Evolutionary conservation across 495 filamentous ascomycete species (phyloP).

Genomic region (Tuber umbilicatum): DNA sequence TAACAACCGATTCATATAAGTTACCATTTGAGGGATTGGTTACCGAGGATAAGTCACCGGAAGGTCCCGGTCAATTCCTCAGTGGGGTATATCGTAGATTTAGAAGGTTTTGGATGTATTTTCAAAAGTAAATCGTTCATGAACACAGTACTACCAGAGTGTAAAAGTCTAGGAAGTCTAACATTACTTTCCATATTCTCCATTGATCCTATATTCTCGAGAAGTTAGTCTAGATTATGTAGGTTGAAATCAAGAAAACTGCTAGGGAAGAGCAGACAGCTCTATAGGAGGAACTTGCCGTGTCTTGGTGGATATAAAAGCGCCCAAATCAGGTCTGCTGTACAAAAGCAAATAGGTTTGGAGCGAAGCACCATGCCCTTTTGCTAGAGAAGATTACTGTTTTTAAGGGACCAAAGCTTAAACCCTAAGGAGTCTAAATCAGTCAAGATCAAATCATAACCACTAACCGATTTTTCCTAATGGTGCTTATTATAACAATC

Average conservation of each 20-base stretch:
- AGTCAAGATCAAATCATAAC: not conserved
- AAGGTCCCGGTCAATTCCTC: not conserved
- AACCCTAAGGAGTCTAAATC: not conserved
- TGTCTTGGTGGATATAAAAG: not conserved
- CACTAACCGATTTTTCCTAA: not conserved
- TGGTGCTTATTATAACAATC: not conserved
- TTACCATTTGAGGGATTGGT: not conserved
- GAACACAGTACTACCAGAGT: not conserved
- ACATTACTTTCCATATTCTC: not conserved
- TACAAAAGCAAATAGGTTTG: not conserved
- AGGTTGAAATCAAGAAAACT: not conserved
- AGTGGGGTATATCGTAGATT: not conserved
- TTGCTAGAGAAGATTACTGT: not conserved
- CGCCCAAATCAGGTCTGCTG: not conserved
- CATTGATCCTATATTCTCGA: not conserved
- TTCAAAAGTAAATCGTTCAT: not conserved
- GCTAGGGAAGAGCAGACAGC: not conserved
- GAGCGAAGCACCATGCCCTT: not conserved
- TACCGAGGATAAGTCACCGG: not conserved
- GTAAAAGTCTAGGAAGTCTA: not conserved
- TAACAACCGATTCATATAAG: not conserved
- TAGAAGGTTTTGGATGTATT: not conserved
- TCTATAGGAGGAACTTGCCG: not conserved
- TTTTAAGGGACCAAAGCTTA: not conserved
- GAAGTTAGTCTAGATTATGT: not conserved